A percentile compares a stretch with the other conserved stretches of the same genome.
Evolutionary conservation across 768 basidiomycete species (phyloP).

Genomic region (Xerocomellus amylosporus): DNA sequence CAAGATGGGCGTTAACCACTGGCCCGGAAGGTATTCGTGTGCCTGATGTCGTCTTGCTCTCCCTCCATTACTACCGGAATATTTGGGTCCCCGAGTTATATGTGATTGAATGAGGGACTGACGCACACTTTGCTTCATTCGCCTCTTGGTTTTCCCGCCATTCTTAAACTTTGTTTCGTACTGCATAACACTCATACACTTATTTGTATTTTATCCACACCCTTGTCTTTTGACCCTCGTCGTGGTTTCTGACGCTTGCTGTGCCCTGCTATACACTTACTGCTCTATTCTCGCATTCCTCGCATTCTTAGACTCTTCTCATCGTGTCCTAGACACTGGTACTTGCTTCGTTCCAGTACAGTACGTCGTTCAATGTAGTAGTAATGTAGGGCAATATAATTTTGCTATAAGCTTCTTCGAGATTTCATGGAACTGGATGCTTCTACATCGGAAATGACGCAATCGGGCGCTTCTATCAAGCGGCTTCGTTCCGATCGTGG

Average conservation of each 20-base stretch:
- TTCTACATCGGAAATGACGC: too few relatives aligned
- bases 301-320: background rate
- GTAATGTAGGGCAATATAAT: background rate
- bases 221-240: background rate
- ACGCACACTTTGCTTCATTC: background rate
- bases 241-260: background rate
- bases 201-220: slow-evolving; percentile 8
- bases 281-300: background rate
- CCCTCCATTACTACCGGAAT: slow-evolving; percentile 28
- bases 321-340: background rate
- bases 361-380: background rate
- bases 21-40: slow-evolving; percentile 15
- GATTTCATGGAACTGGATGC: background rate
- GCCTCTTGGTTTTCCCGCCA: background rate
- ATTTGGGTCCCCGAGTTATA: slow-evolving; percentile 31
- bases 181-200: background rate
- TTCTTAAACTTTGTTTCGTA: background rate
- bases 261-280: background rate
- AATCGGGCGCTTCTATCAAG: background rate
- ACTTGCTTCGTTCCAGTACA: background rate
- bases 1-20: slow-evolving; percentile 21
- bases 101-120: slow-evolving; percentile 20
- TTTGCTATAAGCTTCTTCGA: background rate
- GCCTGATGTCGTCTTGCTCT: slow-evolving; percentile 19
- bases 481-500: background rate